Evolutionary conservation across 2,329 filamentous ascomycete species (phyloP), one percentile per base, ranked within the genome.

Genomic region (Cladobotryum protrusum): DNA sequence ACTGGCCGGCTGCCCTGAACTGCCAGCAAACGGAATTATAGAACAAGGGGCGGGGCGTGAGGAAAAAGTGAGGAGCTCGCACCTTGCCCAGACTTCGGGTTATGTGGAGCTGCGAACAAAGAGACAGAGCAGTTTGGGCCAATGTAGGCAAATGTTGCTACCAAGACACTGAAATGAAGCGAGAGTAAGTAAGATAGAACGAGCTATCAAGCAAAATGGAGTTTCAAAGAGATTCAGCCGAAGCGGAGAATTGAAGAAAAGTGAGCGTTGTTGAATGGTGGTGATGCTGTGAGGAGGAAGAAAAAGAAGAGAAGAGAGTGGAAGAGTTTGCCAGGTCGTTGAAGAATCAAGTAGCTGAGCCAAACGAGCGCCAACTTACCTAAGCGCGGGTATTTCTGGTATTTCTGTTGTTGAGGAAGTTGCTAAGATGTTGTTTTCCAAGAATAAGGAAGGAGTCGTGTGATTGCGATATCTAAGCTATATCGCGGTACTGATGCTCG

Each of bases 141-240:
- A 61, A 62, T 58, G 57, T 66, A 58, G 66, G 63, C 62, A 68
- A 68, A 71, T 69, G 70, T 67, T 70, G 71, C 67, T 73, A 73
- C 75, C 76, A 77, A 73, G 71, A 69, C 67, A 67, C 65, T 70
- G 70, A 69, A 64, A 72, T 73, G 71, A 76, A 80, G 75, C 72
- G 74, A 79, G 72, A 70, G 70, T 75, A 74, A 76, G 72, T 74
- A 76, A 75, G 72, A 79, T 77, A 73, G 75, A 74, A 72, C 73
- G 68, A 77, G 75, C 73, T 79, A 78, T 74, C 71, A 67, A 78
- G 75, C 77, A 79, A 80, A 75, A 75, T 72, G 66, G 67, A 59
- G 63, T 59, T 60, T 57, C 57, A 62, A 63, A 63, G 61, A 64
- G 62, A 63, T 59, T 54, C 47, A 54, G 59, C 53, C 58, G 49